Evolutionary conservation across 331 rosid species (phyloP).

Genomic region (Arachis monticola): DNA sequence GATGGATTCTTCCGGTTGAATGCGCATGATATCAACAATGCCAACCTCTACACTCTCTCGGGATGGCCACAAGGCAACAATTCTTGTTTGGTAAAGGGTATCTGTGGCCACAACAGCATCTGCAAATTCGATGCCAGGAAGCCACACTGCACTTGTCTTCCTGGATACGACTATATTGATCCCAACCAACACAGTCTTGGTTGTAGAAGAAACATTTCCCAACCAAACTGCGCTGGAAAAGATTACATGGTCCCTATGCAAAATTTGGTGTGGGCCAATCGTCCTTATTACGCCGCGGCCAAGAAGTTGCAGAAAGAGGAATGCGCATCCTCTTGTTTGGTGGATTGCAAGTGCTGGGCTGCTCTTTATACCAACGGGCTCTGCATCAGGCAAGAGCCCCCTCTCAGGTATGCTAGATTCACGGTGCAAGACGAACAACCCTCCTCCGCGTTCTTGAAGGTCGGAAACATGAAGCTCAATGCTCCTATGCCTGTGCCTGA

Average conservation of each 20-base stretch:
- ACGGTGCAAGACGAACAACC: neutral
- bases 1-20: slow-evolving; percentile 42
- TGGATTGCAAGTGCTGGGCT: slow-evolving; percentile 47
- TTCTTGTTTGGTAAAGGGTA: neutral
- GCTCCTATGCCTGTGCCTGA: neutral
- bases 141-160: slow-evolving; percentile 32
- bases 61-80: neutral
- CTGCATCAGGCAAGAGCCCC: slow-evolving; percentile 40
- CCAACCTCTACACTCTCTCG: neutral
- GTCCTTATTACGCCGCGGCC: neutral
- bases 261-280: neutral
- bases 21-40: slow-evolving; percentile 18
- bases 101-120: slow-evolving; percentile 46
- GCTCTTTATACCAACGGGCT: neutral
- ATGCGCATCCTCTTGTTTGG: slow-evolving; percentile 37
- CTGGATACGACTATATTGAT: slow-evolving; percentile 29
- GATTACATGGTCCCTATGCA: neutral
- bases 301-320: neutral
- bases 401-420: slow-evolving; percentile 43
- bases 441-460: slow-evolving; percentile 32
- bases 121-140: slow-evolving; percentile 28
- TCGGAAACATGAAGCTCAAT: slow-evolving; percentile 24
- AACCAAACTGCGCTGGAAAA: slow-evolving; percentile 6
- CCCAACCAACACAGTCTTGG: slow-evolving; percentile 23
- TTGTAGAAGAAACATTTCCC: slow-evolving; percentile 36